Conservation (phyloP, 306 rosid species). For the Comarum palustre region DNA sequence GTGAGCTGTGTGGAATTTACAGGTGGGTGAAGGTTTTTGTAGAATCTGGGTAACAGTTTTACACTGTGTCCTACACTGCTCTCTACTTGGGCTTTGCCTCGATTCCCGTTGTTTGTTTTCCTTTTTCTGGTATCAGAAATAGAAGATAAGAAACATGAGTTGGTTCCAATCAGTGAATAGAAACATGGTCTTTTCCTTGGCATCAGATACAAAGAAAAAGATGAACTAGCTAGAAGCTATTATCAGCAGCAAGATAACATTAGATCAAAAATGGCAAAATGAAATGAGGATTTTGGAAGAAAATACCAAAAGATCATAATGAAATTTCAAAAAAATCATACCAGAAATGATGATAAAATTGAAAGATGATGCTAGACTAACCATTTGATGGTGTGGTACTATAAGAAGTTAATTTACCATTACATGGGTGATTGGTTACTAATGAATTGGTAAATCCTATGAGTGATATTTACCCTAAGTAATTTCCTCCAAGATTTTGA, state of each 20-base stretch:
- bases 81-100: neutral
- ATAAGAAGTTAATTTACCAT: neutral
- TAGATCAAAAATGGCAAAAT: neutral
- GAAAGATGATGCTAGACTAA: neutral
- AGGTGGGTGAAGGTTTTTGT: neutral
- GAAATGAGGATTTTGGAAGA: neutral
- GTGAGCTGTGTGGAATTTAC: conserved; percentile 20
- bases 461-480: neutral
- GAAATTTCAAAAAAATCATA: neutral
- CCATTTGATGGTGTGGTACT: neutral
- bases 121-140: neutral
- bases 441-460: neutral
- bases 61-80: conserved; percentile 10
- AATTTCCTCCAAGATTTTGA: neutral
- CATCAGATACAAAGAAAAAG: neutral
- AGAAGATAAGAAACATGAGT: neutral
- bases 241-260: neutral
- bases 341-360: neutral
- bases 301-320: neutral
- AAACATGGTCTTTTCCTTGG: neutral
- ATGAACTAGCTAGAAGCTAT: neutral
- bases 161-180: neutral
- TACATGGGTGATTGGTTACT: neutral
- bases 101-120: neutral
- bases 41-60: conserved; percentile 27